Conservation (phyloP, 805 yeast genomes). For the Babjeviella inositovora region DNA sequence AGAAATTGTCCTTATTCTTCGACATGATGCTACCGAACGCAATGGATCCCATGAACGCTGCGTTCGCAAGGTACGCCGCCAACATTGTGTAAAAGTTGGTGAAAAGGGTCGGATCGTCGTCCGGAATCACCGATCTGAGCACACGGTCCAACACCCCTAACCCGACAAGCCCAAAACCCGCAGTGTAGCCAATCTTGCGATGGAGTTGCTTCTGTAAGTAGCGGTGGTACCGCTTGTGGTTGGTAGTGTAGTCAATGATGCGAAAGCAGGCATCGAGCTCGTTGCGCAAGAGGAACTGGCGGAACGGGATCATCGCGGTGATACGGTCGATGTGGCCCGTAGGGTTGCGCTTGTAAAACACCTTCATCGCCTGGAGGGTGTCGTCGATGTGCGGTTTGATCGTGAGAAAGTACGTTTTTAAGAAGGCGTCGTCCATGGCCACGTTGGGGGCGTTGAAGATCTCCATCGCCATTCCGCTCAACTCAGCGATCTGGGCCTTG, state of each 20-base stretch:
- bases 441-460: too few relatives aligned
- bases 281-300: conserved; percentile 40
- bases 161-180: conserved; percentile 14
- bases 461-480: too few relatives aligned
- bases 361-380: too few relatives aligned
- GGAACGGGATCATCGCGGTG: conserved; percentile 54
- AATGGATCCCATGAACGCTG: conserved; percentile 22
- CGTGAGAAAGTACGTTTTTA: too few relatives aligned
- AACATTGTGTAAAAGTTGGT: conserved; percentile 27
- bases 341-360: too few relatives aligned
- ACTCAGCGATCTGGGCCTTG: too few relatives aligned
- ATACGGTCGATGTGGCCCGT: too few relatives aligned
- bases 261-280: conserved; percentile 39
- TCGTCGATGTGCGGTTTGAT: too few relatives aligned
- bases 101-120: too few relatives aligned
- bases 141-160: conserved; percentile 24
- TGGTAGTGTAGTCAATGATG: conserved; percentile 46
- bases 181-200: conserved; percentile 11
- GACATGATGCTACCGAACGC: conserved; percentile 29
- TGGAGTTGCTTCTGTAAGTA: conserved; percentile 14
- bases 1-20: conserved; percentile 29
- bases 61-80: conserved; percentile 27
- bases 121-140: too few relatives aligned
- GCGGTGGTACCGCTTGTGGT: conserved; percentile 29
- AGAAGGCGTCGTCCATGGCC: too few relatives aligned